These are phyloP conservation scores for Lagenaria siceraria DNA, from an alignment of 306 rosid species.

Conservation along the genomic window DNA sequence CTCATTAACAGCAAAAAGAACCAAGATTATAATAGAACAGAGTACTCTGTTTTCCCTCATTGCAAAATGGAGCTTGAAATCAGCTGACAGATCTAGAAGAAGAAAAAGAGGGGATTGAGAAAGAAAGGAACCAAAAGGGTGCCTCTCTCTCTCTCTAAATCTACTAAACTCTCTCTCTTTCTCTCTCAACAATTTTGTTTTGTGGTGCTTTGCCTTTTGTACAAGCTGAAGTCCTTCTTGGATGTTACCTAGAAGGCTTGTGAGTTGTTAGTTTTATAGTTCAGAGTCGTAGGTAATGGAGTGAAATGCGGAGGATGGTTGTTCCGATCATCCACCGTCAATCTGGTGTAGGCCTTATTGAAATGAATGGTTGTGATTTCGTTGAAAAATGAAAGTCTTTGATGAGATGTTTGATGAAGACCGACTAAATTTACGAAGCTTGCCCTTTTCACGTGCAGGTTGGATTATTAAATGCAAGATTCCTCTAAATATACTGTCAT, in stretches of 20 bases:
- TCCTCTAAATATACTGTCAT: not conserved
- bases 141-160: not conserved
- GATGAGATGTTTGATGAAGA: not conserved
- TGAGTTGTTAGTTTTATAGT: conserved; percentile 1
- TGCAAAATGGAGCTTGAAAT: not conserved
- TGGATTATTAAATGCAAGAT: not conserved
- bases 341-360: not conserved
- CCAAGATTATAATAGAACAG: conserved; percentile 14
- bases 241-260: not conserved
- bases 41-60: conserved; percentile 7
- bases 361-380: not conserved
- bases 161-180: not conserved
- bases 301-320: not conserved
- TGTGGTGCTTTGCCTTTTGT: not conserved
- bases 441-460: conserved; percentile 2
- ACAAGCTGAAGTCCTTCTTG: not conserved
- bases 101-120: not conserved
- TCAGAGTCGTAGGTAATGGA: not conserved
- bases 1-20: conserved; percentile 20
- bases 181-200: not conserved
- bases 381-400: not conserved
- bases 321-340: conserved; percentile 2
- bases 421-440: not conserved
- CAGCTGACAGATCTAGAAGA: conserved; percentile 3
- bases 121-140: not conserved